Evolutionary conservation across 1,139 yeast species (phyloP), one percentile per base, ranked within the genome.

Genomic region (Candida sojae): DNA sequence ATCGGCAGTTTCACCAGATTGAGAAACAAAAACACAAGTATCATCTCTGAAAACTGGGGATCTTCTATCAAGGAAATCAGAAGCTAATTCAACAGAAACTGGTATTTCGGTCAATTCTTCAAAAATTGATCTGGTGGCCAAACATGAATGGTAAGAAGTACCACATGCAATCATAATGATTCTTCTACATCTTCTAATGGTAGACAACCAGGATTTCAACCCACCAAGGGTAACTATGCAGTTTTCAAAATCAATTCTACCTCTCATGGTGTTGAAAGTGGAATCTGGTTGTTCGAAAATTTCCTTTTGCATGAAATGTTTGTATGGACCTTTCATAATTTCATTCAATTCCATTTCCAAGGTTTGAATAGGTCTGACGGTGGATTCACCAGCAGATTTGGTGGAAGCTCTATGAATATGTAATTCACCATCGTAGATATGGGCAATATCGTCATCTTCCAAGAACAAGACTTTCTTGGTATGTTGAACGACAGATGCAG

Each of bases 131-230:
- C 99, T 84, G 29, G 97, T 93, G 26, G 99, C 99, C 65, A 95
- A 75, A 77, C 99, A 95, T 21, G 99, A 93, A 71, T 95, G 99
- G 66, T 92, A 95, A 0, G 99, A 93, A 6, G 99, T 95, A 73
- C 99, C 99, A 74, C 99, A 95, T 5, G 99, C 99, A 75, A 95
- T 89, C 98, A 95, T 93, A 53, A 92, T 88, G 63, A 95, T 82
- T 71, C 99, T 84, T 72, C 98, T 85, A 61, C 97, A 91, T 65
- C 97, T 84, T 72, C 98, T 85, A 56, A 95, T 88, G 44, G 96
- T 88, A 32, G 96, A 84, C 56, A 95, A 77, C 80, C 85, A 89
- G 21, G 88, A 79, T 59, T 88, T 83, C 61, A 95, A 79, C 35
- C 99, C 99, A 63, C 99, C 99, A 57, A 95, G 80, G 57, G 83